phyloP scores from a whole-genome alignment of 2,329 filamentous ascomycete genomes.

The Colletotrichum karsti region DNA sequence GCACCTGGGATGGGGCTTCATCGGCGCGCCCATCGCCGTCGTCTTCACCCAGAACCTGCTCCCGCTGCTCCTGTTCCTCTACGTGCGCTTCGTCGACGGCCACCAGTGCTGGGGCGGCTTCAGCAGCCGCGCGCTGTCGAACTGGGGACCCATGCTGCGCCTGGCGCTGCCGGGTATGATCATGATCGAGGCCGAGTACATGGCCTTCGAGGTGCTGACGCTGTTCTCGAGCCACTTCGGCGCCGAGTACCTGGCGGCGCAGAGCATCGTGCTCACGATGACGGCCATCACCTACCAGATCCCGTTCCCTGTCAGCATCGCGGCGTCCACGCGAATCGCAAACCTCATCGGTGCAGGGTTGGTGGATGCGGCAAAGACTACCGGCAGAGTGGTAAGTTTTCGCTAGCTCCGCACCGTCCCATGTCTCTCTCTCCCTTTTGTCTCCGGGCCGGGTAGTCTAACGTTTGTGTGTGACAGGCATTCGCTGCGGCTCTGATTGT shows the following conservation, averaged over 20 bases:
- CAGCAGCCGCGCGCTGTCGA: constrained; percentile 72
- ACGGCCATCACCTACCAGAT: constrained; percentile 87
- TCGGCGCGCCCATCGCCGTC: constrained; percentile 85
- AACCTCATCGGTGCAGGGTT: constrained; percentile 91
- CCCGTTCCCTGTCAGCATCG: constrained; percentile 90
- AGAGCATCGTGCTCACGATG: constrained; percentile 84
- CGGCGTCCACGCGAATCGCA: constrained; percentile 86
- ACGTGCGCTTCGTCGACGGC: constrained; percentile 78
- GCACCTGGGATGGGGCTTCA: constrained; percentile 73
- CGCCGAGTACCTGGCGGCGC: constrained; percentile 82
- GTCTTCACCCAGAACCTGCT: constrained; percentile 81
- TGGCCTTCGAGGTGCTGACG: constrained; percentile 92
- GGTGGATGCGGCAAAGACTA: constrained; percentile 80
- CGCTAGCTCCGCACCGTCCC: background rate
- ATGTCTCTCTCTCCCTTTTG: background rate
- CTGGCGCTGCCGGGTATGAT: constrained; percentile 89
- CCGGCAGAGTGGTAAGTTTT: constrained; percentile 74
- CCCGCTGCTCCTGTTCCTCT: constrained; percentile 79
- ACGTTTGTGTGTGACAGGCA: constrained; percentile 42
- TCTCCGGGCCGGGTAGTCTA: constrained; percentile 19
- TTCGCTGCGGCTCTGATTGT: constrained; percentile 73
- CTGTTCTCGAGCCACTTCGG: constrained; percentile 84
- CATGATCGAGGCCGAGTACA: constrained; percentile 94
- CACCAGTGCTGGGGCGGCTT: constrained; percentile 87
- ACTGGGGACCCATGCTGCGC: constrained; percentile 86